Evolutionary conservation across 225 moss, liverwort and hornwort species (phyloP).

Genomic region (Rhytidiadelphus loreus): DNA sequence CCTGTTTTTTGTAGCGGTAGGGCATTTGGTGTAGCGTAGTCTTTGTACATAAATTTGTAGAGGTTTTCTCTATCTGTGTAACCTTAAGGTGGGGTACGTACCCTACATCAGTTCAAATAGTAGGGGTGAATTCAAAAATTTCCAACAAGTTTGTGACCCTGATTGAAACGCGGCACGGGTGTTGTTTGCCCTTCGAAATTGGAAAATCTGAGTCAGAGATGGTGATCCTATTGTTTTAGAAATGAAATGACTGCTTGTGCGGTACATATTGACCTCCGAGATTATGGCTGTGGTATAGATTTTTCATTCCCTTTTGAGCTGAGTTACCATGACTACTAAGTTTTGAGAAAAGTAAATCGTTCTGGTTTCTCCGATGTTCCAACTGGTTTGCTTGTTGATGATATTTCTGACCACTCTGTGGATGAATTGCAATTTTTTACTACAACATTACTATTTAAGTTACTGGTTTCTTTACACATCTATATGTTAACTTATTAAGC

Average conservation of each 20-base stretch:
- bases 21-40: not conserved
- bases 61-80: not conserved
- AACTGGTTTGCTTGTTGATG: fast-evolving
- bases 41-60: not conserved
- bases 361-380: fast-evolving
- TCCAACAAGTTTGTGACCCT: not conserved
- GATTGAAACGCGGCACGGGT: not conserved
- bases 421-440: not conserved
- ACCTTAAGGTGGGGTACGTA: not conserved
- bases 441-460: fast-evolving
- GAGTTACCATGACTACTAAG: too few species aligned
- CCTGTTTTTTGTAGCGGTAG: not conserved
- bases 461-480: fast-evolving
- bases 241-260: not conserved
- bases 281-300: not conserved
- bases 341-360: not conserved
- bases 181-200: not conserved
- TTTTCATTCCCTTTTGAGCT: not conserved
- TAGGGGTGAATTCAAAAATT: fast-evolving
- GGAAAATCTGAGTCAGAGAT: not conserved
- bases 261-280: not conserved
- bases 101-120: not conserved
- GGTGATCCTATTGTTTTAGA: not conserved
- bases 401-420: fast-evolving
- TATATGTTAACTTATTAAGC: not conserved